Percentiles rank a stretch among this genome's conserved stretches.
These are phyloP conservation scores for Russula earlei DNA, from an alignment of 768 basidiomycete genomes.

Conservation along the genomic window DNA sequence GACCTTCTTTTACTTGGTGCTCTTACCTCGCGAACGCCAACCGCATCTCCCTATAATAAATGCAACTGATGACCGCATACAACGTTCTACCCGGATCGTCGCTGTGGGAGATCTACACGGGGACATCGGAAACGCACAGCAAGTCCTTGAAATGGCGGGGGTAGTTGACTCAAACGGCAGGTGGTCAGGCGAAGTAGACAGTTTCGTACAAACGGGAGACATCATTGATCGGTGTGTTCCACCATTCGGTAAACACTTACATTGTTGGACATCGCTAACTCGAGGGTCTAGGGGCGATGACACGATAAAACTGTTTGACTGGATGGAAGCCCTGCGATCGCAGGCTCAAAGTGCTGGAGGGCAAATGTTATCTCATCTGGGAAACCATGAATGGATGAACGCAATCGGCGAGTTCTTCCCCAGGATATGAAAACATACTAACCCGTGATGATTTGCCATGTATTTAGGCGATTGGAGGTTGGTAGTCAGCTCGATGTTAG, in stretches of 20 bases:
- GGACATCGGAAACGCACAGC: conserved; percentile 68
- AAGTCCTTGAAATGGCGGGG: conserved; percentile 69
- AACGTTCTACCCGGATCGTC: conserved; percentile 44
- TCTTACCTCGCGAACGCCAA: not conserved
- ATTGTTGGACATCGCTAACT: no score
- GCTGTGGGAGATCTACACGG: conserved; percentile 93
- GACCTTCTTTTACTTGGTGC: not conserved
- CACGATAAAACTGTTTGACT: conserved; percentile 73
- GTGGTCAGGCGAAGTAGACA: conserved; percentile 79
- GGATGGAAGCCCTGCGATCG: conserved; percentile 75
- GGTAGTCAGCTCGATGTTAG: conserved; percentile 7
- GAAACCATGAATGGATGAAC: conserved; percentile 98
- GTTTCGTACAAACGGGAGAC: conserved; percentile 92
- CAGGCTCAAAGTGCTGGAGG: conserved; percentile 68
- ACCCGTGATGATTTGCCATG: conserved; percentile 6
- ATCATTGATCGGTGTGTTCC: conserved; percentile 75
- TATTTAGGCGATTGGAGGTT: conserved; percentile 77
- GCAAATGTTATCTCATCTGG: conserved; percentile 65
- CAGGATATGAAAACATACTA: not conserved
- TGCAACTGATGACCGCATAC: not conserved
- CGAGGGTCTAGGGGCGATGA: conserved; percentile 64
- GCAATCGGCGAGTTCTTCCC: conserved; percentile 47
- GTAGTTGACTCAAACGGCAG: conserved; percentile 63
- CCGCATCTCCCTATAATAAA: not conserved
- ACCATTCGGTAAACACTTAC: not conserved